Percentiles rank a stretch among this genome's conserved stretches.
Evolutionary conservation across 495 filamentous ascomycete genomes (phyloP).

Genomic region (Daldinia loculata): DNA sequence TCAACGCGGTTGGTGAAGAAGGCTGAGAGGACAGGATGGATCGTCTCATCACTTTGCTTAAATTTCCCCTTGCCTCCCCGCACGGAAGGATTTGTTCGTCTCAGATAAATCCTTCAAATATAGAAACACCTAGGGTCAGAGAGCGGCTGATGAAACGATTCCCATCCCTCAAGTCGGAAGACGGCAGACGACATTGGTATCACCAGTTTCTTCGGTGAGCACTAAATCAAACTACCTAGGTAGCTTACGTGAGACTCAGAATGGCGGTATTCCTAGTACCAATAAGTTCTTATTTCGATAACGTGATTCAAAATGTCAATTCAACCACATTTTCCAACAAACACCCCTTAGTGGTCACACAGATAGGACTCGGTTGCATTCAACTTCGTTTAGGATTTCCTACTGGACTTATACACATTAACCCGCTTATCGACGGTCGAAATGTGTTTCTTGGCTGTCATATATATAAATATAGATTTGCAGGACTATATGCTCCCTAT

Average conservation of each 20-base stretch:
- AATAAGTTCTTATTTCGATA: not conserved
- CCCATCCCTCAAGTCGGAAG: slow-evolving; percentile 14
- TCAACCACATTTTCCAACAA: not conserved
- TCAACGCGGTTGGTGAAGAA: not conserved
- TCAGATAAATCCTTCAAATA: slow-evolving; percentile 6
- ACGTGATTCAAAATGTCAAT: not conserved
- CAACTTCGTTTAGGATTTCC: too few relatives aligned
- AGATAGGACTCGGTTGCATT: not conserved
- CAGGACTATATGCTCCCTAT: not conserved
- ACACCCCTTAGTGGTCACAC: not conserved
- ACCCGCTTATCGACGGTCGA: not conserved
- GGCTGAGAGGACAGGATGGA: not conserved
- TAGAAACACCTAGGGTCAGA: slow-evolving; percentile 13
- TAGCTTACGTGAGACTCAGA: not conserved
- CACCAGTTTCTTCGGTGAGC: too few relatives aligned
- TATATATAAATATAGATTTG: slow-evolving; percentile 1
- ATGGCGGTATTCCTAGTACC: not conserved
- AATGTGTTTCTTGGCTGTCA: not conserved
- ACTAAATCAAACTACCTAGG: not conserved
- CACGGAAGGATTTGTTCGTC: not conserved
- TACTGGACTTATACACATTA: too few relatives aligned
- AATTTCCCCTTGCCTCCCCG: slow-evolving; percentile 4
- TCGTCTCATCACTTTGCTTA: not conserved
- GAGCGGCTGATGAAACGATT: slow-evolving; percentile 27
- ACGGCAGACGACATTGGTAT: not conserved